Conservation (phyloP, 768 basidiomycete genomes). For the Leccinum uliginosum region DNA sequence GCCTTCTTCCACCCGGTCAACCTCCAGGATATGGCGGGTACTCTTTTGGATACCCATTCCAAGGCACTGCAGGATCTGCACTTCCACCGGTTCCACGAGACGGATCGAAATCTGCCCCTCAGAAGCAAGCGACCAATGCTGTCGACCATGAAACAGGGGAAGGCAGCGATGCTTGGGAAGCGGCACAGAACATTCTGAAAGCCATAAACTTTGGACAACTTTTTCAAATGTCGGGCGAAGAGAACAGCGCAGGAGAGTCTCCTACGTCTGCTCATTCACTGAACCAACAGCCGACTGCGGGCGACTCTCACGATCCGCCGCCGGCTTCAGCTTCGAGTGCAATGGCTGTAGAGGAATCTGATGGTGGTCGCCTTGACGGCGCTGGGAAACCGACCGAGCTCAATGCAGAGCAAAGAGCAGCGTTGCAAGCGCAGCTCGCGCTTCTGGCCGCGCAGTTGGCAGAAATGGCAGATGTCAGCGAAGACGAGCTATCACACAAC, state of each 20-base stretch:
- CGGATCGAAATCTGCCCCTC: conserved; percentile 3
- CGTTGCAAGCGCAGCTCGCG: conserved; percentile 69
- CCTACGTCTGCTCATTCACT: conserved; percentile 2
- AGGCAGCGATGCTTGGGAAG: conserved; percentile 66
- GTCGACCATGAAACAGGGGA: conserved; percentile 35
- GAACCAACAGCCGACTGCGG: background rate
- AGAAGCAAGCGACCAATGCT: conserved; percentile 9
- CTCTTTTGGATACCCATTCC: conserved; percentile 36
- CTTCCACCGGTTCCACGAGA: conserved; percentile 1
- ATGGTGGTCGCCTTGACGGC: conserved; percentile 4
- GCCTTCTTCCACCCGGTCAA: conserved; percentile 30
- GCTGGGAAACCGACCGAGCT: conserved; percentile 22
- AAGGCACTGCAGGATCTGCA: conserved; percentile 16
- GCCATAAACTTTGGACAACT: conserved; percentile 69
- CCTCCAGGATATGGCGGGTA: conserved; percentile 35
- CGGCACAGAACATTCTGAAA: conserved; percentile 71
- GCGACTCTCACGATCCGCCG: conserved; percentile 6
- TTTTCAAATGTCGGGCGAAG: conserved; percentile 35
- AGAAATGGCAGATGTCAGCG: conserved; percentile 51
- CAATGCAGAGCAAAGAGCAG: conserved; percentile 50
- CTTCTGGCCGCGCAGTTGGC: conserved; percentile 68
- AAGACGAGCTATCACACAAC: conserved; percentile 29
- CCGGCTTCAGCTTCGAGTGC: background rate
- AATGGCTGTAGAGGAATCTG: background rate
- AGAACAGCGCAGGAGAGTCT: conserved; percentile 15